These are phyloP conservation scores for Cunninghamia lanceolata DNA, from an alignment of 75 land plant species.

Conservation along the genomic window DNA sequence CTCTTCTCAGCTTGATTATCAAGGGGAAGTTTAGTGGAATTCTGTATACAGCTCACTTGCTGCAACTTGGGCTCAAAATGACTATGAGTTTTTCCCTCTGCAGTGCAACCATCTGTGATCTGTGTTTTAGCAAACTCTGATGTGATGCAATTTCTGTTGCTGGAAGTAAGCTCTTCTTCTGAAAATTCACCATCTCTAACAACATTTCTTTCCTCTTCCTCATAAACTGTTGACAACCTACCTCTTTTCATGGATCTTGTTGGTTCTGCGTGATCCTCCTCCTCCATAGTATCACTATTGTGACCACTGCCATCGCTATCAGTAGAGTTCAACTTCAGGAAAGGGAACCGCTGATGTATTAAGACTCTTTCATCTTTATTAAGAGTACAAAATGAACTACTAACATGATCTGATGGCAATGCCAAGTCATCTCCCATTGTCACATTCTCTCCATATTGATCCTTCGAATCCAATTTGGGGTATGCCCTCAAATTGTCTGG, in stretches of 20 bases:
- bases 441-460: neutral
- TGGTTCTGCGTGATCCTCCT: conserved; percentile 15
- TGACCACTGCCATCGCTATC: neutral
- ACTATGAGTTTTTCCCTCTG: neutral
- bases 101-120: neutral
- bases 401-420: neutral
- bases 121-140: neutral
- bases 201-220: conserved; percentile 54
- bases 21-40: neutral
- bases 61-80: conserved; percentile 2
- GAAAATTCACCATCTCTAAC: conserved; percentile 18
- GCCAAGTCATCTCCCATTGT: neutral
- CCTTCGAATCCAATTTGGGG: neutral
- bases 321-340: neutral
- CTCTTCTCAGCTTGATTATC: conserved; percentile 39
- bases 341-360: conserved; percentile 8
- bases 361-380: conserved; percentile 6
- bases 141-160: neutral
- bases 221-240: conserved; percentile 67
- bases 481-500: neutral
- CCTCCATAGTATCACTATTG: neutral
- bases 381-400: neutral
- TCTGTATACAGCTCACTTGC: neutral
- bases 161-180: conserved; percentile 34
- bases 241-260: conserved; percentile 31